Base-by-base conservation (phyloP, 176 grass and related monocot species). In the Bolboschoenus planiculmis region DNA sequence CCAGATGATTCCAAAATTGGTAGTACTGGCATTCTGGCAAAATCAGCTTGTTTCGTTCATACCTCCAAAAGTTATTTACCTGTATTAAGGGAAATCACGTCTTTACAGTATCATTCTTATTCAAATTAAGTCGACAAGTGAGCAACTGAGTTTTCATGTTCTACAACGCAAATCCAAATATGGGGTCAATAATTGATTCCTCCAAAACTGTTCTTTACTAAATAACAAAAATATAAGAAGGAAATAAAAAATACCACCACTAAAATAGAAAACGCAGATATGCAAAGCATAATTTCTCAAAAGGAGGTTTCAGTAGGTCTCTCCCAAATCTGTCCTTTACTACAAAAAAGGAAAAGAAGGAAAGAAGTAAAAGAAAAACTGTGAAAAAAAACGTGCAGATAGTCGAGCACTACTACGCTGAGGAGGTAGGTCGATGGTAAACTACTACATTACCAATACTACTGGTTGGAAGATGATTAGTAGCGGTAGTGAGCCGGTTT, bases 401-500 rank as follows among this genome's bases (percentile, higher is more conserved):
- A n/a, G n/a, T n/a, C n/a, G 18, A 54, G 47, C 43, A 77, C n/a
- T 51, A 53, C 44, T 47, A 77, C 4, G 6, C 7, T 7, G 54
- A 16, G 55, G 4, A 61, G 51, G 55, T 26, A 26, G 56, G n/a
- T 80, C 2, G 11, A 37, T 61, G n/a, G 21, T 39, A 81, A 80
- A 81, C 56, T 81, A 53, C 26, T 77, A 3, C 72, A 53, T 18
- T 20, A 33, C 46, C 46, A 53, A 20, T 10, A 53, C 26, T 77
- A 31, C 46, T 77, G 27, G 72, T 77, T 53, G 46, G 1, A 77
- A 50, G 43, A 54, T 51, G 18, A 81, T 82, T 90, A 99, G 87
- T 99, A 99, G 84, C 96, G 90, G 89, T 99, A 99, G 58, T 89
- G 87, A 0, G 84, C 85, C 0, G 95, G 95, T 81, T 97, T 97